phyloP scores from a whole-genome alignment of 1,284 basidiomycete genomes.

The Puccinia hordei region DNA sequence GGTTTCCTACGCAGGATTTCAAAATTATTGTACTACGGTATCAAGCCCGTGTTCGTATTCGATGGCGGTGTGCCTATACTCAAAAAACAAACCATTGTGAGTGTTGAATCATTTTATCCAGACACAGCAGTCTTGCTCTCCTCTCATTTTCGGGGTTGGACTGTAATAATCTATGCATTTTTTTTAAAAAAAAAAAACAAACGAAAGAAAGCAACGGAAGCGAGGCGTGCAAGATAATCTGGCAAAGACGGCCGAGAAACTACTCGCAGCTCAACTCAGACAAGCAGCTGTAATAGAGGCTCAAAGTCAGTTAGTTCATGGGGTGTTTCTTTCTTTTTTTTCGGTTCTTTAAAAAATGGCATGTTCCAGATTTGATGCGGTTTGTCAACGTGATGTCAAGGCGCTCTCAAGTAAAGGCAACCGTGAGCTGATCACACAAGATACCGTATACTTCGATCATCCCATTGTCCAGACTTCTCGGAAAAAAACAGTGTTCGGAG shows the following conservation, averaged over 20 bases:
- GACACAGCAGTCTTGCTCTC: no score
- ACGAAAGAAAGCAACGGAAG: conserved; percentile 51
- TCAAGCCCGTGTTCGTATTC: conserved; percentile 93
- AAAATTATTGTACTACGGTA: conserved; percentile 93
- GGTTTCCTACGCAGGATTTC: conserved; percentile 90
- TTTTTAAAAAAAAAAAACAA: no score
- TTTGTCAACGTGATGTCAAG: conserved; percentile 2
- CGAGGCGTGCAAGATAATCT: conserved; percentile 58
- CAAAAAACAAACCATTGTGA: conserved; percentile 81
- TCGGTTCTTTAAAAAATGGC: no score
- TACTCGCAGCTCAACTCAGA: conserved; percentile 90
- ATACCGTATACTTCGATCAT: conserved; percentile 57
- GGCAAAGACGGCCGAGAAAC: conserved; percentile 68
- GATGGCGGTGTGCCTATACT: conserved; percentile 88
- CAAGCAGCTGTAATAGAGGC: conserved; percentile 81
- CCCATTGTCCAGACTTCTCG: conserved; percentile 32
- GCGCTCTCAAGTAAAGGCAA: conserved; percentile 61
- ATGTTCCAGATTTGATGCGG: background rate
- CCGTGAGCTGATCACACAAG: conserved; percentile 72
- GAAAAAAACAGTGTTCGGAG: conserved; percentile 46
- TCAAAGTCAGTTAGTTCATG: conserved; percentile 61
- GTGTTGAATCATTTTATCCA: conserved; percentile 56
- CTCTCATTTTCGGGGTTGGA: background rate
- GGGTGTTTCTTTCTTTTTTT: no score
- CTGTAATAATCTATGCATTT: background rate